Percentiles rank a stretch among this genome's conserved stretches.
Evolutionary conservation across 2,329 filamentous ascomycete genomes (phyloP).

Genomic region (Penicillium sp.): DNA sequence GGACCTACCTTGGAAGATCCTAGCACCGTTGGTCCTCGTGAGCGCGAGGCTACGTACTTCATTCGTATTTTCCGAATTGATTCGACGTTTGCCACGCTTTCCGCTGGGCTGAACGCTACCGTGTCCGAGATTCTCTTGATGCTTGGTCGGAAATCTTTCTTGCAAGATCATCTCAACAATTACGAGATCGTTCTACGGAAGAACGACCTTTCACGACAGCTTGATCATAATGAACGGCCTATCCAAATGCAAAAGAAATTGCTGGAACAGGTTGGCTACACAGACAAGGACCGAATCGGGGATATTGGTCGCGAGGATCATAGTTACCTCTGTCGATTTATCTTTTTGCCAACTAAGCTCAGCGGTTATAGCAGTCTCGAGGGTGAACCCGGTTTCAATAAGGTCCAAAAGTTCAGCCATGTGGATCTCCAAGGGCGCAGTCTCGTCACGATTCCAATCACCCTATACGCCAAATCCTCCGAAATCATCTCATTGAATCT

Average conservation of each 20-base stretch:
- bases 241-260: constrained; percentile 87
- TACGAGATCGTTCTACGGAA: constrained; percentile 95
- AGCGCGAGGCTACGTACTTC: constrained; percentile 78
- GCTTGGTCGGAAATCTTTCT: constrained; percentile 88
- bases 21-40: constrained; percentile 30
- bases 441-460: constrained; percentile 90
- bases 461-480: constrained; percentile 80
- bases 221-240: constrained; percentile 74
- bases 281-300: constrained; percentile 78
- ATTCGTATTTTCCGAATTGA: constrained; percentile 94
- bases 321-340: constrained; percentile 92
- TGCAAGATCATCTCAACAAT: constrained; percentile 84
- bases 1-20: constrained; percentile 1
- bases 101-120: constrained; percentile 75
- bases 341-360: constrained; percentile 85
- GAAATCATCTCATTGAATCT: constrained; percentile 95
- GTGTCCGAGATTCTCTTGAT: constrained; percentile 85
- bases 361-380: constrained; percentile 71
- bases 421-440: constrained; percentile 88
- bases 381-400: constrained; percentile 72
- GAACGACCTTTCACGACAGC: constrained; percentile 79
- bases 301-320: constrained; percentile 96
- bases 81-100: constrained; percentile 89
- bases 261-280: constrained; percentile 87
- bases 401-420: constrained; percentile 86